Conservation (phyloP, 2,329 filamentous ascomycete species). For the Camillea tinctor region DNA sequence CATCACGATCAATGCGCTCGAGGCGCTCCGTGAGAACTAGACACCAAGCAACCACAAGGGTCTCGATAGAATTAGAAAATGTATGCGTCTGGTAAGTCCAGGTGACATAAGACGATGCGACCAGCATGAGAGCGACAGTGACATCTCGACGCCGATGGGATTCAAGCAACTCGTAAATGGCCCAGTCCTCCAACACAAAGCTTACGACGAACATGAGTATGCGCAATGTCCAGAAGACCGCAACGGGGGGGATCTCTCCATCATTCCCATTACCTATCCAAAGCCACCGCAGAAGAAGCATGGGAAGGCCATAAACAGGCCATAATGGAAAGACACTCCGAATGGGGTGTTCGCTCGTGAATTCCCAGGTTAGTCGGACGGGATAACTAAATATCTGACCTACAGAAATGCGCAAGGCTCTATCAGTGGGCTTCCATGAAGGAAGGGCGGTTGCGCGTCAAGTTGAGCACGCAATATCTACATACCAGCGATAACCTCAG, state of each 20-base stretch:
- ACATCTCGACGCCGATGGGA: slow-evolving; percentile 69
- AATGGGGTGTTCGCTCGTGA: slow-evolving; percentile 82
- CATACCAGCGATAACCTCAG: slow-evolving; percentile 93
- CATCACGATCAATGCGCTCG: not conserved
- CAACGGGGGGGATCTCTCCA: slow-evolving; percentile 74
- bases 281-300: slow-evolving; percentile 89
- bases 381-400: slow-evolving; percentile 93
- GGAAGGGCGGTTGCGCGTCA: not conserved
- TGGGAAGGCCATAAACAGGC: slow-evolving; percentile 90
- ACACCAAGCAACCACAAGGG: slow-evolving; percentile 88
- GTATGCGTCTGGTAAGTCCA: slow-evolving; percentile 99
- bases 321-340: slow-evolving; percentile 96
- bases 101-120: slow-evolving; percentile 95
- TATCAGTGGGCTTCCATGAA: not conserved
- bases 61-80: slow-evolving; percentile 97
- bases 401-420: slow-evolving; percentile 38
- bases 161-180: slow-evolving; percentile 84
- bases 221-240: slow-evolving; percentile 86
- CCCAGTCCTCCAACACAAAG: slow-evolving; percentile 98
- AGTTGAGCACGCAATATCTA: not conserved
- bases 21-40: slow-evolving; percentile 89
- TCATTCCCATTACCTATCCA: slow-evolving; percentile 81
- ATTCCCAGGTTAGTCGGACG: slow-evolving; percentile 91
- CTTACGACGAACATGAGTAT: slow-evolving; percentile 91
- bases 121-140: slow-evolving; percentile 73